A percentile compares a stretch with the other conserved stretches of the same genome.
Evolutionary conservation across 169 alveolate species (phyloP).

Genomic region (Babesia gibsoni): DNA sequence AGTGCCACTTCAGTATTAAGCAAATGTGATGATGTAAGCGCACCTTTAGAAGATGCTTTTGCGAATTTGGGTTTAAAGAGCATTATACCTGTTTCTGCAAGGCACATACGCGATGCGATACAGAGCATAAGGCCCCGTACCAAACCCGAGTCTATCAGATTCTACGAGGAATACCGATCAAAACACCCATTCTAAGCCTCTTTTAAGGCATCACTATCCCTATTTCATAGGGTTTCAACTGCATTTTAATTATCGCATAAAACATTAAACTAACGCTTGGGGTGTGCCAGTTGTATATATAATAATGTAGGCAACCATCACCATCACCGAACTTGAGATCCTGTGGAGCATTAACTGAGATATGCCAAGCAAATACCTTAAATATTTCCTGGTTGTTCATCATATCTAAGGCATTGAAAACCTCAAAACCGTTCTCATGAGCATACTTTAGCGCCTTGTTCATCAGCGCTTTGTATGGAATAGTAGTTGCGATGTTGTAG

Average conservation of each 20-base stretch:
- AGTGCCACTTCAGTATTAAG: neutral
- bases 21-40: neutral
- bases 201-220: conserved; percentile 50
- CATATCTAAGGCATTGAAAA: conserved; percentile 93
- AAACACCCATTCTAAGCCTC: conserved; percentile 1
- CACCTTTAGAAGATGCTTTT: neutral
- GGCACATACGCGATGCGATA: conserved; percentile 30
- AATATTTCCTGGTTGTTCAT: conserved; percentile 90
- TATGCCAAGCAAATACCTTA: conserved; percentile 59
- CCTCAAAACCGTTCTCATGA: conserved; percentile 89
- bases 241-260: neutral
- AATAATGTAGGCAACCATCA: conserved; percentile 95
- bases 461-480: conserved; percentile 80
- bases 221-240: conserved; percentile 58
- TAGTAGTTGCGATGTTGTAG: conserved; percentile 83
- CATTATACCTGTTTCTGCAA: conserved; percentile 32
- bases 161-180: conserved; percentile 36
- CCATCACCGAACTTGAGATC: conserved; percentile 93
- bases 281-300: conserved; percentile 92
- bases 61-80: neutral
- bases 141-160: conserved; percentile 30
- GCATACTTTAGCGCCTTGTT: conserved; percentile 90
- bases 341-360: conserved; percentile 7
- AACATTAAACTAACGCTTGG: conserved; percentile 60
- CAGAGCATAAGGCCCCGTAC: conserved; percentile 48